Percentiles rank a stretch among this genome's conserved stretches.
These are phyloP conservation scores for Phytopythium helicoides DNA, from an alignment of 352 stramenopile species.

Conservation along the genomic window DNA sequence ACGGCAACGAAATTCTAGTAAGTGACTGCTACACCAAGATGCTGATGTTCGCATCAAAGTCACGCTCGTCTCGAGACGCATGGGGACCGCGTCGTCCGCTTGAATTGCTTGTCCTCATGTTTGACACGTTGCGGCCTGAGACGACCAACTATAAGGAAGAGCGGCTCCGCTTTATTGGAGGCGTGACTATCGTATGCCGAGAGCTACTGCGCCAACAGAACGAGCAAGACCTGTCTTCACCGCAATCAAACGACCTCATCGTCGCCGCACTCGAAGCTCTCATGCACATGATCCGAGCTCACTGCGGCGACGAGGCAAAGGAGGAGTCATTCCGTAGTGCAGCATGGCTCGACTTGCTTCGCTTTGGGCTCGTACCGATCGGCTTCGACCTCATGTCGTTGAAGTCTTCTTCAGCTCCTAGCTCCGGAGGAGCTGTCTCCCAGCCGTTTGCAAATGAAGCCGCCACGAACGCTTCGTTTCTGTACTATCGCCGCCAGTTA, in stretches of 20 bases:
- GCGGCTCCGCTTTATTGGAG: constrained; percentile 51
- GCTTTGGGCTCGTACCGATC: constrained; percentile 52
- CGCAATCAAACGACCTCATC: constrained; percentile 33
- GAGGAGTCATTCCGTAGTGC: constrained; percentile 28
- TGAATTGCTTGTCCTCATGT: constrained; percentile 57
- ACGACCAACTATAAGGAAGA: constrained; percentile 36
- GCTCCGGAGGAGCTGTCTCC: background rate
- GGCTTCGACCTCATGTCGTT: constrained; percentile 37
- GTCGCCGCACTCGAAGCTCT: constrained; percentile 44
- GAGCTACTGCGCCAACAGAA: constrained; percentile 34
- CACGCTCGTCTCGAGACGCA: constrained; percentile 16
- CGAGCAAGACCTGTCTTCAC: constrained; percentile 16
- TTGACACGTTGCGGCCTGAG: constrained; percentile 32
- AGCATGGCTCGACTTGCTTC: constrained; percentile 61
- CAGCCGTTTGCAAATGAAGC: constrained; percentile 32
- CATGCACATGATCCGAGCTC: constrained; percentile 48
- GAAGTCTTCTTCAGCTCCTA: background rate
- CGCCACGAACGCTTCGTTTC: constrained; percentile 34
- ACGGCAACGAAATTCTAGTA: constrained; percentile 49
- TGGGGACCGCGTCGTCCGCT: constrained; percentile 36
- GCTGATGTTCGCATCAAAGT: constrained; percentile 58
- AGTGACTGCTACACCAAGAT: constrained; percentile 65
- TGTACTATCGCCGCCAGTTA: constrained; percentile 61
- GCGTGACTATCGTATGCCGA: constrained; percentile 50
- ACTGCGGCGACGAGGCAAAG: constrained; percentile 17